A percentile compares a stretch with the other conserved stretches of the same genome.
Evolutionary conservation across 2,329 filamentous ascomycete genomes (phyloP).

Genomic region (Aspergillus sp.): DNA sequence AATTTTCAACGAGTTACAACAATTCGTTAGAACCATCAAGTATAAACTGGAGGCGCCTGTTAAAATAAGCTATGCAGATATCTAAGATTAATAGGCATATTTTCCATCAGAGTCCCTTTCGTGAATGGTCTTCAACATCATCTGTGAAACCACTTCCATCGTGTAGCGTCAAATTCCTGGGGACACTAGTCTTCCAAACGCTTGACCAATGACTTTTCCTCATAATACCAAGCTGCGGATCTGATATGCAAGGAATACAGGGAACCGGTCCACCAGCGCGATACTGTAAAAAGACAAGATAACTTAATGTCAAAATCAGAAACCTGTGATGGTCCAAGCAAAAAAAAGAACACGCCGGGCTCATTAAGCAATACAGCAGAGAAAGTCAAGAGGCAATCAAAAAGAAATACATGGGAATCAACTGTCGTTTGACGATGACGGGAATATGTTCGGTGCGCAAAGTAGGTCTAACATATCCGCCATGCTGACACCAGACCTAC

Average conservation of each 20-base stretch:
- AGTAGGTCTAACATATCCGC: constrained; percentile 4
- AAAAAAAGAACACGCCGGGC: constrained; percentile 15
- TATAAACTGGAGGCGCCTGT: constrained; percentile 4
- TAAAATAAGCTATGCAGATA: constrained; percentile 16
- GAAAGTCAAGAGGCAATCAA: background rate
- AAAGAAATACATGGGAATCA: background rate
- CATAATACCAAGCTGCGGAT: constrained; percentile 1
- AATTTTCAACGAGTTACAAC: too few species aligned
- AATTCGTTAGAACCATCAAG: background rate
- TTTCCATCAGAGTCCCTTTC: constrained; percentile 7
- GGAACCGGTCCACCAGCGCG: background rate
- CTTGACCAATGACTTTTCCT: constrained; percentile 1
- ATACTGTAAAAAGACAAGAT: background rate
- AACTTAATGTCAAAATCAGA: background rate
- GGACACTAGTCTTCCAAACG: too few species aligned
- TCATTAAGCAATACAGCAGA: constrained; percentile 14
- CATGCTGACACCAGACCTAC: constrained; percentile 7
- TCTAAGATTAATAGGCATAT: constrained; percentile 17
- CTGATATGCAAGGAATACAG: constrained; percentile 1
- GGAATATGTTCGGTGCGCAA: constrained; percentile 7
- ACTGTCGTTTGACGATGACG: constrained; percentile 4
- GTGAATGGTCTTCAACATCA: constrained; percentile 6
- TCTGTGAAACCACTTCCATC: too few species aligned
- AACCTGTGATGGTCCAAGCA: constrained; percentile 8
- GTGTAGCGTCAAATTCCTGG: too few species aligned